A percentile compares a stretch with the other conserved stretches of the same genome.
phyloP scores from a whole-genome alignment of 2,329 filamentous ascomycete genomes.

The Coniochaeta hoffmannii region DNA sequence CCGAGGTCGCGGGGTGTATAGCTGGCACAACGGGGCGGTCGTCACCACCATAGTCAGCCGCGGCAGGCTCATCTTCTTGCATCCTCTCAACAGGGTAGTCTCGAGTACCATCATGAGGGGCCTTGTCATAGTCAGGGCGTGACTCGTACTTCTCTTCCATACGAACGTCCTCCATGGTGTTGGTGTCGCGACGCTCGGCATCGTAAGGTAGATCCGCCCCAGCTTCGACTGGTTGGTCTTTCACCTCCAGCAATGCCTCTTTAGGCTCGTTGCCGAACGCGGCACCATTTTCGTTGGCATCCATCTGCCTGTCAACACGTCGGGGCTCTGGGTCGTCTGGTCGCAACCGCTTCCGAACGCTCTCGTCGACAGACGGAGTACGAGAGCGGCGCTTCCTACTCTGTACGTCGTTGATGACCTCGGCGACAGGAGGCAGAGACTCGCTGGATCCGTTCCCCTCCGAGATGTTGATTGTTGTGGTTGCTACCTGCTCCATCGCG shows the following conservation, averaged over 20 bases:
- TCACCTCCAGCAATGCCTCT: background rate
- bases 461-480: conserved; percentile 3
- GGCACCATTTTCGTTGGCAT: background rate
- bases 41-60: conserved; percentile 19
- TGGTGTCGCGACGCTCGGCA: background rate
- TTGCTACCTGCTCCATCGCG: conserved; percentile 3
- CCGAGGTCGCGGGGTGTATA: conserved; percentile 63
- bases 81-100: conserved; percentile 10
- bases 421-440: background rate
- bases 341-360: conserved; percentile 14
- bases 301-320: conserved; percentile 17
- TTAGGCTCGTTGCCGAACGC: background rate
- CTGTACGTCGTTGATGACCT: conserved; percentile 11
- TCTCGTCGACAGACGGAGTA: conserved; percentile 15
- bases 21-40: conserved; percentile 38
- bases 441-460: background rate
- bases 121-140: background rate
- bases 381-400: conserved; percentile 17
- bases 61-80: conserved; percentile 8
- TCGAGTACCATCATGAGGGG: conserved; percentile 4
- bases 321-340: conserved; percentile 6
- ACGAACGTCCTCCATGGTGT: background rate
- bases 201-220: background rate
- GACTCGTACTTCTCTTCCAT: background rate
- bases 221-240: background rate